Conservation (phyloP, 2,329 filamentous ascomycete species). For the Ophiobolus disseminans region DNA sequence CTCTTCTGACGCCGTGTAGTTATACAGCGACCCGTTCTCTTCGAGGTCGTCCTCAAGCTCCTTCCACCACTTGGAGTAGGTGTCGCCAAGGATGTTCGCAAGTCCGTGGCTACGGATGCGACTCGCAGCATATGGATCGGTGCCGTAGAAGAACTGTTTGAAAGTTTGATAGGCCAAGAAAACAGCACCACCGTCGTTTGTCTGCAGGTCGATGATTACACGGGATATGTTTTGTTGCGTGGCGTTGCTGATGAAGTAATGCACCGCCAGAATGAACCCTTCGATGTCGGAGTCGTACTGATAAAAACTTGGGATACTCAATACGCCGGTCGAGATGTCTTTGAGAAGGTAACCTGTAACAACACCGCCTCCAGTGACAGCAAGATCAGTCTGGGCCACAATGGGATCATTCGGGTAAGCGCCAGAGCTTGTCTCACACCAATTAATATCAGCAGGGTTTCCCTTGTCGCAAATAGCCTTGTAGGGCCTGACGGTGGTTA, state of each 20-base stretch:
- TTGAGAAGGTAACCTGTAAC: constrained; percentile 54
- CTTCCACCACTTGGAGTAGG: constrained; percentile 11
- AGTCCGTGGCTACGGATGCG: constrained; percentile 53
- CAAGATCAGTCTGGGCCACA: constrained; percentile 27
- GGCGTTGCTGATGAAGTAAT: constrained; percentile 54
- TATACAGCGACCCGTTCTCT: constrained; percentile 1
- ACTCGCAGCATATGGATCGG: constrained; percentile 50
- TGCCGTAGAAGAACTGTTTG: constrained; percentile 56
- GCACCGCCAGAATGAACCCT: constrained; percentile 31
- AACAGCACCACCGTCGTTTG: constrained; percentile 62
- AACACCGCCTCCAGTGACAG: constrained; percentile 22
- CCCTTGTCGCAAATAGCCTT: not conserved
- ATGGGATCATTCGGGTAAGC: constrained; percentile 33
- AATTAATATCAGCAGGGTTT: constrained; percentile 6
- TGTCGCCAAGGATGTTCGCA: constrained; percentile 22
- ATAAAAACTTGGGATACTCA: constrained; percentile 52
- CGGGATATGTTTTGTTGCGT: constrained; percentile 57
- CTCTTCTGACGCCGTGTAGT: constrained; percentile 14
- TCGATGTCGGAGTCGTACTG: constrained; percentile 3
- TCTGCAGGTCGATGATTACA: constrained; percentile 67
- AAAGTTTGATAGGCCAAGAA: constrained; percentile 50
- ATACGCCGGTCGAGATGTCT: constrained; percentile 48
- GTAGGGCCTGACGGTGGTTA: not conserved
- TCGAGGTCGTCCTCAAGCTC: constrained; percentile 7
- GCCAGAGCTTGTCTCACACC: constrained; percentile 20